Evolutionary conservation across 2,329 filamentous ascomycete species (phyloP).

Genomic region (Trichophyton simii): DNA sequence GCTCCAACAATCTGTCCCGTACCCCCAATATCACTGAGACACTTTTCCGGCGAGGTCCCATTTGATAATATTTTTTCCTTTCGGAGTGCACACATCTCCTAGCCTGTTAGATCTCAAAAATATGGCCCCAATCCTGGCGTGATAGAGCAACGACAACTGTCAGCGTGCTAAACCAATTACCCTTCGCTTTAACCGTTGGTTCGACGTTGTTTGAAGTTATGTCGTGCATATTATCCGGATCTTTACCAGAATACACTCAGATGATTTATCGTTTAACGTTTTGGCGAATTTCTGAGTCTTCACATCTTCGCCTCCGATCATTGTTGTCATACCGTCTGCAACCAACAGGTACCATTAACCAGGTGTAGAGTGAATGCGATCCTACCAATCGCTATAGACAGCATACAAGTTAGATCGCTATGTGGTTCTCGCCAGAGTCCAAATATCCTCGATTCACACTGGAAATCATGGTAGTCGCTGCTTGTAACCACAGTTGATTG

Average conservation of each 20-base stretch:
- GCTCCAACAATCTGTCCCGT: neutral
- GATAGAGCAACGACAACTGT: neutral
- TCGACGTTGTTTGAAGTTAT: neutral
- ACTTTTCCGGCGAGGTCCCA: neutral
- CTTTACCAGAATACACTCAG: neutral
- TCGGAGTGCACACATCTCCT: neutral
- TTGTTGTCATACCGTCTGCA: neutral
- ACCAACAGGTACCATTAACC: neutral
- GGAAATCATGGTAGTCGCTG: neutral
- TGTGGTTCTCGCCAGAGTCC: neutral
- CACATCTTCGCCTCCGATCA: neutral
- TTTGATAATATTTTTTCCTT: neutral
- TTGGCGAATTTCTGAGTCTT: neutral
- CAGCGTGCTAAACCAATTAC: neutral
- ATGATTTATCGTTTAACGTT: neutral
- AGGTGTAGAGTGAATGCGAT: neutral
- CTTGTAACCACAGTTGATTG: neutral
- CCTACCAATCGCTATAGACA: neutral
- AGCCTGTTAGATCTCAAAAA: neutral
- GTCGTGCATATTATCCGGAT: neutral
- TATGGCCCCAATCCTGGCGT: neutral
- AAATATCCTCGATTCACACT: neutral
- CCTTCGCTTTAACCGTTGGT: neutral
- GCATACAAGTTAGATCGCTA: neutral
- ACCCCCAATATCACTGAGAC: no score